These are phyloP conservation scores for Pyrrhoderma noxium DNA, from an alignment of 1,284 basidiomycete species.

Conservation along the genomic window DNA sequence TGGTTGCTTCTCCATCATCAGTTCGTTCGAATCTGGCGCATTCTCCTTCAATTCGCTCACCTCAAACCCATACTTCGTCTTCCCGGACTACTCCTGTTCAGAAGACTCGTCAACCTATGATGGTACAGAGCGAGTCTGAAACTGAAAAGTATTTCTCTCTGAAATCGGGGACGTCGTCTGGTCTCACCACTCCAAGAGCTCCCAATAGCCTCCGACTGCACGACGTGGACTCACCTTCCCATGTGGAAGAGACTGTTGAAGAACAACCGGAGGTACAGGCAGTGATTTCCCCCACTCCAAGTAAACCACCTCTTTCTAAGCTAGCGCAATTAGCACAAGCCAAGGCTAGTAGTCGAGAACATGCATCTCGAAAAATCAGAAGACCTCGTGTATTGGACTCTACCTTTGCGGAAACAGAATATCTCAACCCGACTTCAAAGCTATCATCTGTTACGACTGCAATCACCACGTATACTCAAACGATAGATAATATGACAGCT, in stretches of 20 bases:
- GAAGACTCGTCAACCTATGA: background rate
- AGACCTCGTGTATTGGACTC: conserved; percentile 23
- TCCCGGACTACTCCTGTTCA: background rate
- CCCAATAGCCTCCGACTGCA: background rate
- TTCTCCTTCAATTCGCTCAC: background rate
- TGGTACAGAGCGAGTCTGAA: too few relatives aligned
- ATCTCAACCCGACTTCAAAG: conserved; percentile 66
- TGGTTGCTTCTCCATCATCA: background rate
- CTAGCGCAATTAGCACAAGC: conserved; percentile 61
- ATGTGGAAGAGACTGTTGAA: background rate
- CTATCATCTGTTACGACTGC: conserved; percentile 69
- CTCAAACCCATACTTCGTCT: background rate
- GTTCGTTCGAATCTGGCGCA: too few relatives aligned
- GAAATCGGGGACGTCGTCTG: background rate
- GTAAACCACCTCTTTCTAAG: conserved; percentile 48
- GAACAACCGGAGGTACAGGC: background rate
- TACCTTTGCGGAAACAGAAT: conserved; percentile 48
- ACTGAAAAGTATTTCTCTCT: background rate
- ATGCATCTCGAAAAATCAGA: conserved; percentile 16
- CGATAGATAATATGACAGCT: conserved; percentile 41
- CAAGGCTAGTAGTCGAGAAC: conserved; percentile 33
- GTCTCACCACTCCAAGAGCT: background rate
- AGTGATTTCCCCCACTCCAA: conserved; percentile 19
- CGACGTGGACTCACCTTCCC: background rate
- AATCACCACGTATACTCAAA: conserved; percentile 71